These are phyloP conservation scores for Cystofilobasidium capitatum DNA, from an alignment of 768 basidiomycete genomes.

Conservation along the genomic window DNA sequence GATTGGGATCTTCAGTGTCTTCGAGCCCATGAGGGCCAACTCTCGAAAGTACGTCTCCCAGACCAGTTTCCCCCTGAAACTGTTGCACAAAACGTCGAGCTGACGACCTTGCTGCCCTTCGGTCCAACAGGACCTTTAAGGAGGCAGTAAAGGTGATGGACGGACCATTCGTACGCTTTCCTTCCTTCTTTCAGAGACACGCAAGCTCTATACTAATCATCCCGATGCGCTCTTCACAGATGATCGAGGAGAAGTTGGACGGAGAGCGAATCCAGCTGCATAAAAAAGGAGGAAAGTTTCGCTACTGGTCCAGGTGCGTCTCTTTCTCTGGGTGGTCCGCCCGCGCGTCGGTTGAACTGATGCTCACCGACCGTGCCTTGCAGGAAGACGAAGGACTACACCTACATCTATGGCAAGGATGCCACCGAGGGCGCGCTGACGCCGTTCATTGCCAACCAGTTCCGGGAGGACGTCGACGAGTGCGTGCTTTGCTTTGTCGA, in stretches of 20 bases:
- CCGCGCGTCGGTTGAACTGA: slow-evolving; percentile 25
- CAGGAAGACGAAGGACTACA: slow-evolving; percentile 85
- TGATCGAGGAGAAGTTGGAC: slow-evolving; percentile 95
- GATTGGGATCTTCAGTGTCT: too few species aligned
- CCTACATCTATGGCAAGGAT: slow-evolving; percentile 75
- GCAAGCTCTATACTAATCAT: neutral
- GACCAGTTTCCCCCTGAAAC: too few species aligned
- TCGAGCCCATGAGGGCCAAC: too few species aligned
- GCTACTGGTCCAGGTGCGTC: slow-evolving; percentile 77
- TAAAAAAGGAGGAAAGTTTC: slow-evolving; percentile 80
- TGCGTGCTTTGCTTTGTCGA: slow-evolving; percentile 42
- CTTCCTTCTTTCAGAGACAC: neutral
- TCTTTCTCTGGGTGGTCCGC: neutral
- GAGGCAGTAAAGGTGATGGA: slow-evolving; percentile 10
- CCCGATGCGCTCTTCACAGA: slow-evolving; percentile 39
- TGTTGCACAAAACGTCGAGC: too few species aligned
- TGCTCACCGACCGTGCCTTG: neutral
- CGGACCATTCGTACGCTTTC: neutral
- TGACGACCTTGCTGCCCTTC: neutral
- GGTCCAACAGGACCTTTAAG: neutral
- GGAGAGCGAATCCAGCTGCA: slow-evolving; percentile 95
- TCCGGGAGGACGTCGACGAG: slow-evolving; percentile 70
- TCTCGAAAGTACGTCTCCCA: too few species aligned
- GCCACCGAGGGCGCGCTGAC: slow-evolving; percentile 67
- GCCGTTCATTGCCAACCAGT: slow-evolving; percentile 66